phyloP scores from a whole-genome alignment of 805 yeast genomes.

The Metschnikowia santaceciliae region DNA sequence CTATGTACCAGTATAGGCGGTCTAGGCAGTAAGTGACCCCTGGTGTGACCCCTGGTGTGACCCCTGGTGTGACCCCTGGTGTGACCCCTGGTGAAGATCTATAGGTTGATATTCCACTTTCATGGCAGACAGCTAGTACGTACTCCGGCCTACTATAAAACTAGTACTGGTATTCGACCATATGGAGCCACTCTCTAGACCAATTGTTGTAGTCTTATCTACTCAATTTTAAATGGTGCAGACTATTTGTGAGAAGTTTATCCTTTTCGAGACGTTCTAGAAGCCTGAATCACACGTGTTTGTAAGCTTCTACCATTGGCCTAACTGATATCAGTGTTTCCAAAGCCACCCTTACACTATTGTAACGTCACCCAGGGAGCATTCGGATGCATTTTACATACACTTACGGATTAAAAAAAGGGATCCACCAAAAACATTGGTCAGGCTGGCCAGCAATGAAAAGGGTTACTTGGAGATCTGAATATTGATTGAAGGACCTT shows the following conservation, averaged over 20 bases:
- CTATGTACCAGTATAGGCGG: too few species aligned
- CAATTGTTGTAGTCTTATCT: too few species aligned
- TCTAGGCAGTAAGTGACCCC: too few species aligned
- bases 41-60: too few species aligned
- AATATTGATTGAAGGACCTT: constrained; percentile 20
- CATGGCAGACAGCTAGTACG: too few species aligned
- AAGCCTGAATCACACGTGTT: constrained; percentile 14
- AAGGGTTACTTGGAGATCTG: constrained; percentile 14
- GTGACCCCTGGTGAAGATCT: too few species aligned
- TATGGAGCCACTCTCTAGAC: too few species aligned
- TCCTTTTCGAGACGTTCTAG: constrained; percentile 11
- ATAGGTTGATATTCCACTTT: too few species aligned
- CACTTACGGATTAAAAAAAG: constrained; percentile 16
- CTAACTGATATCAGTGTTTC: constrained; percentile 17
- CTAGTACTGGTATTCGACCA: too few species aligned
- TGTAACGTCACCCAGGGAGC: constrained; percentile 13
- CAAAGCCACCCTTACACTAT: constrained; percentile 19
- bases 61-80: too few species aligned
- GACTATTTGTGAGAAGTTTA: constrained; percentile 8
- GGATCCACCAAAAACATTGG: constrained; percentile 12
- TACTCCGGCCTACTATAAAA: too few species aligned
- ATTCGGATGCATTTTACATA: constrained; percentile 9
- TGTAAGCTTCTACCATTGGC: constrained; percentile 17
- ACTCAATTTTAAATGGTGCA: too few species aligned
- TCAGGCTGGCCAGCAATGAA: constrained; percentile 12